phyloP scores from a whole-genome alignment of 139 green algal species.

The Chlorella vulgaris region DNA sequence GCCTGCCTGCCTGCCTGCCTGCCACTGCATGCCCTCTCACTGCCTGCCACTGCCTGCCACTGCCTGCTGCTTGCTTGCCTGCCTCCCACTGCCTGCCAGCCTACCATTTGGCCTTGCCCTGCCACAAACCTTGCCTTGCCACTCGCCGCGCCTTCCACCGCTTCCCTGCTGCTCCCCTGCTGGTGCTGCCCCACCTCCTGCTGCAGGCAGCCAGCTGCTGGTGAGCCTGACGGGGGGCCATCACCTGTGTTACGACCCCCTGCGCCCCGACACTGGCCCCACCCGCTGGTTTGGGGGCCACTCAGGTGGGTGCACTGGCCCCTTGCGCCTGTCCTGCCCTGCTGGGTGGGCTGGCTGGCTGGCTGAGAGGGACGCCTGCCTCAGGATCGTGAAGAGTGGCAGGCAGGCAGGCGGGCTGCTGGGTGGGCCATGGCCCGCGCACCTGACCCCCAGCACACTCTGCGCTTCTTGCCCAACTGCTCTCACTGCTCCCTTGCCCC shows the following conservation, averaged over 20 bases:
- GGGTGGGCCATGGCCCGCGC: too few species aligned
- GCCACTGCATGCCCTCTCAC: too few species aligned
- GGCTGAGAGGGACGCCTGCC: too few species aligned
- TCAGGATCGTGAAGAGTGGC: too few species aligned
- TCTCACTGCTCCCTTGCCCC: neutral
- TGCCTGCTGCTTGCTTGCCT: too few species aligned
- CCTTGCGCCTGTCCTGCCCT: neutral
- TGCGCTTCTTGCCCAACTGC: neutral
- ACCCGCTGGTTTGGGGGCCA: constrained; percentile 57
- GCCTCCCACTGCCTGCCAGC: too few species aligned
- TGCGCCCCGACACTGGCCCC: constrained; percentile 39
- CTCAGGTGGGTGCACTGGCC: constrained; percentile 1
- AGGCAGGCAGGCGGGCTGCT: too few species aligned
- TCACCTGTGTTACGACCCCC: constrained; percentile 58
- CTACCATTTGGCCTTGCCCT: too few species aligned
- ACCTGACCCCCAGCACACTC: neutral
- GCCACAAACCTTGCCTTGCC: too few species aligned
- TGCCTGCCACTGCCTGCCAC: neutral
- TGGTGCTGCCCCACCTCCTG: neutral
- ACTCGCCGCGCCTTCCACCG: too few species aligned
- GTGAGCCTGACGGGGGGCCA: constrained; percentile 48
- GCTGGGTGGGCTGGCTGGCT: too few species aligned
- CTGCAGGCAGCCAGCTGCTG: constrained; percentile 50
- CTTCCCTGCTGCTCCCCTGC: neutral
- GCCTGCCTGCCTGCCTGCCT: neutral